A percentile compares a stretch with the other conserved stretches of the same genome.
Evolutionary conservation across 495 filamentous ascomycete genomes (phyloP).

Genomic region (Parachaetomium inaequale): DNA sequence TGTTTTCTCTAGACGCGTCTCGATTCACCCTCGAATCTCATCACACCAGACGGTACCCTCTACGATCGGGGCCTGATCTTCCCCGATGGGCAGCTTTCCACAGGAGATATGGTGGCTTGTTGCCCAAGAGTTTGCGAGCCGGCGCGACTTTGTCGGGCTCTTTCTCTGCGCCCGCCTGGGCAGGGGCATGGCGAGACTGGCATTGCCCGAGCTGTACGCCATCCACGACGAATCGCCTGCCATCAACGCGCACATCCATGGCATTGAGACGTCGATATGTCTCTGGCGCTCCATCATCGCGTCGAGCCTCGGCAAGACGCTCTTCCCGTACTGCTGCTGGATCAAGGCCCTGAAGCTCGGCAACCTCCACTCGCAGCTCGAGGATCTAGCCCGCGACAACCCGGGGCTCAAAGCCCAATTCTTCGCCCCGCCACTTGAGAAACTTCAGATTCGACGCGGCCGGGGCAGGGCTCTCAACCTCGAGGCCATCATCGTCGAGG

Average conservation of each 20-base stretch:
- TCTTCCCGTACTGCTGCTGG: constrained; percentile 67
- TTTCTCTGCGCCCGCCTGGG: constrained; percentile 53
- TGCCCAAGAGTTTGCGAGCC: constrained; percentile 50
- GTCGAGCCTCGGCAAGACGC: constrained; percentile 60
- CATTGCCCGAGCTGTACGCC: constrained; percentile 60
- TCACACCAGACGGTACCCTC: background rate
- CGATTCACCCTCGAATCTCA: background rate
- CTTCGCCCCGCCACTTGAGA: constrained; percentile 47
- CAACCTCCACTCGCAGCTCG: constrained; percentile 56
- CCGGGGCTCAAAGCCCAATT: constrained; percentile 35
- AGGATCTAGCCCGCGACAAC: constrained; percentile 43
- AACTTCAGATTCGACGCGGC: constrained; percentile 26
- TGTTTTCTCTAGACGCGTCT: too few relatives aligned
- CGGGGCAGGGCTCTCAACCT: constrained; percentile 13
- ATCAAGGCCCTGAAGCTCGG: constrained; percentile 60
- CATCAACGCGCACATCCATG: constrained; percentile 15
- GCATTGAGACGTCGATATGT: constrained; percentile 49
- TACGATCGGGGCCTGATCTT: too few relatives aligned
- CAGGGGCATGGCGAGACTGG: constrained; percentile 51
- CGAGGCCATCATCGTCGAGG: constrained; percentile 24
- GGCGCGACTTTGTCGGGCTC: constrained; percentile 54
- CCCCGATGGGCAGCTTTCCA: constrained; percentile 42
- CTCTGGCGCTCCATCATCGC: constrained; percentile 68
- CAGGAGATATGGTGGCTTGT: constrained; percentile 60
- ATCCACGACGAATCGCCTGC: constrained; percentile 34